phyloP scores from a whole-genome alignment of 2,329 filamentous ascomycete species.

The Hypomyces rosellus region DNA sequence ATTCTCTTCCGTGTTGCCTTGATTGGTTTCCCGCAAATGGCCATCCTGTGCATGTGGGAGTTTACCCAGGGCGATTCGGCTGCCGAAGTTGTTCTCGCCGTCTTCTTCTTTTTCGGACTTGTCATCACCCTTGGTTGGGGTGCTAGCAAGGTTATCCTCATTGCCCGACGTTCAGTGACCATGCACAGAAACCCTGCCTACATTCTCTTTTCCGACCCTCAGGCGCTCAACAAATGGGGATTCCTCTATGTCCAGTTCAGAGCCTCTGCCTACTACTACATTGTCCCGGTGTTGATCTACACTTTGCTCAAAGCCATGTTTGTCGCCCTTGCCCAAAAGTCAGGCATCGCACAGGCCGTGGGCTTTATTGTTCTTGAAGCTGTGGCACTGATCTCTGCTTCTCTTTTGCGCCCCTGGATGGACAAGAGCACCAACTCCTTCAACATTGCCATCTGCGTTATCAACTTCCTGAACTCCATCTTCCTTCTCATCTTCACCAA shows the following conservation, averaged over 20 bases:
- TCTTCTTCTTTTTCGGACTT: constrained; percentile 84
- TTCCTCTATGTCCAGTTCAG: constrained; percentile 97
- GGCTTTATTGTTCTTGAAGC: constrained; percentile 80
- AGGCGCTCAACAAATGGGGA: constrained; percentile 93
- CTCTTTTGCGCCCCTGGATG: constrained; percentile 89
- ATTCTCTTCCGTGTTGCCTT: constrained; percentile 86
- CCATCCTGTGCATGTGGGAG: constrained; percentile 88
- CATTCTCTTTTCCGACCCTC: constrained; percentile 93
- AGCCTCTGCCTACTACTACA: constrained; percentile 92
- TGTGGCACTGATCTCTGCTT: constrained; percentile 66
- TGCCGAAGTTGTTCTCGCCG: constrained; percentile 77
- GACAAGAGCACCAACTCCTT: constrained; percentile 97
- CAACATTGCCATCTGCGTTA: constrained; percentile 83
- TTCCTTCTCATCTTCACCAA: constrained; percentile 85
- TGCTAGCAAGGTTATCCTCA: constrained; percentile 78
- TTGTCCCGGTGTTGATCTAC: constrained; percentile 72
- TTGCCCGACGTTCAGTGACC: constrained; percentile 78
- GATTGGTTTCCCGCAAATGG: constrained; percentile 88
- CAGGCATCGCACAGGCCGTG: constrained; percentile 68
- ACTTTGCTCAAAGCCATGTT: constrained; percentile 85
- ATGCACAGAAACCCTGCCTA: constrained; percentile 97
- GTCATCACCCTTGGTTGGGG: constrained; percentile 75
- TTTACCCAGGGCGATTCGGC: constrained; percentile 79
- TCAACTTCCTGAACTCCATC: constrained; percentile 88
- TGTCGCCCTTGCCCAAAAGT: constrained; percentile 70